Evolutionary conservation across 805 yeast species (phyloP), one percentile per base, ranked within the genome.

Genomic region (Jamesozyma piceae): DNA sequence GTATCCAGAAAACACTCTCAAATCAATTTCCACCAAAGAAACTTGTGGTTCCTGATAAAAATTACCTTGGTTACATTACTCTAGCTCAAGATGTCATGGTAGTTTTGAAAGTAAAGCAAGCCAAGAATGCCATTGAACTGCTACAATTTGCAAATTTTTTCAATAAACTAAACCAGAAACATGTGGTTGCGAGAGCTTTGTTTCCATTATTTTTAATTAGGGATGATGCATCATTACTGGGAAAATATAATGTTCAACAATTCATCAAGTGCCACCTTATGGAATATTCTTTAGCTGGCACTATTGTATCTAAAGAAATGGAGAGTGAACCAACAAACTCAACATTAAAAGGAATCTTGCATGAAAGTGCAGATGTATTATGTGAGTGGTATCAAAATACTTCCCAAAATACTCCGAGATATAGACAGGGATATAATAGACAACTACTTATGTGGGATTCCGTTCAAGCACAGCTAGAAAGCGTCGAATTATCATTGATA

Each of bases 371-470:
- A 52, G 55, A 68, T 32, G 73, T 72, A 19, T 57, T 68, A 51
- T 56, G 67, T 57, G 68, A 72, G 51, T 62, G 66, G 66, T 54
- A 72, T 20, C 67, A 71, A 41, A 64, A 67, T 10, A 51, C 64
- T 15, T 68, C 77, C 5, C 81, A 80, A 58, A 90, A 90, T 53
- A 78, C 87, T 29, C 77, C 94, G 39, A 72, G 95, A 43, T 88
- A 86, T 54, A 75, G 96, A 48, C 95, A 86, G 57, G 75, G 82
- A 48, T 64, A 81, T 53, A 66, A 79, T 48, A 67, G 79, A 54
- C 66, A 73, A 53, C 54, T 78, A 43, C 53, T 72, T 37, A 49
- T 72, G 2, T 85, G 90, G 82, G 97, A 90, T 60, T 72, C 87
- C 2, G 64, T 85, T 27, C 97, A 90, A 54, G 92, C 83, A 9